phyloP scores from a whole-genome alignment of 345 rosid genomes.

The Aquilaria sinensis region DNA sequence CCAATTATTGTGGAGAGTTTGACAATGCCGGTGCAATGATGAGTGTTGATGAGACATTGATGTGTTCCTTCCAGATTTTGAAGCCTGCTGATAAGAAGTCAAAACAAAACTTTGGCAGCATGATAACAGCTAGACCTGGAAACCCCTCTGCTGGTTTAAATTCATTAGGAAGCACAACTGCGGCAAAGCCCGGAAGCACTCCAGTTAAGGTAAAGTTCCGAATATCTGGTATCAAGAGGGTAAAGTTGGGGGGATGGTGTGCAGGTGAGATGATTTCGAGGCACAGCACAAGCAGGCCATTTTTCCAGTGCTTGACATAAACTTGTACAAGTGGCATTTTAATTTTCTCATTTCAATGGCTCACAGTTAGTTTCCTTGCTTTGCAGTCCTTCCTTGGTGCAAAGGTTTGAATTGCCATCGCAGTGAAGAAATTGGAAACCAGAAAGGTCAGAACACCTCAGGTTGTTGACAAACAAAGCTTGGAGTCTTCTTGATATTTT shows the following conservation, averaged over 20 bases:
- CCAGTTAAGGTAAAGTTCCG: constrained; percentile 38
- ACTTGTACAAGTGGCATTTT: background rate
- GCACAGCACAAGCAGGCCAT: background rate
- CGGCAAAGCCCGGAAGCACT: constrained; percentile 37
- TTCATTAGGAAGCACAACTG: constrained; percentile 33
- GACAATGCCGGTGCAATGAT: constrained; percentile 76
- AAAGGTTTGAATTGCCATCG: constrained; percentile 28
- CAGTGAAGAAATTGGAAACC: constrained; percentile 6
- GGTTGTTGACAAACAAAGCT: constrained; percentile 16
- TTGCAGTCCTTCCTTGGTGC: constrained; percentile 54
- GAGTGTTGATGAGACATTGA: constrained; percentile 61
- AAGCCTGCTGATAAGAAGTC: constrained; percentile 61
- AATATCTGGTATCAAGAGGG: background rate
- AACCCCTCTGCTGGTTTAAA: constrained; percentile 31
- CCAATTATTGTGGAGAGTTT: constrained; percentile 87
- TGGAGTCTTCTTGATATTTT: constrained; percentile 20
- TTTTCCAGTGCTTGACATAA: constrained; percentile 2
- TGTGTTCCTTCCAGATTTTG: constrained; percentile 82
- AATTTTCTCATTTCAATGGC: constrained; percentile 2
- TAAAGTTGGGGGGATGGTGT: no score
- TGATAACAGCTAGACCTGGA: constrained; percentile 33
- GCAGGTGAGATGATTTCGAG: background rate
- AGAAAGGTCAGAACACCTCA: constrained; percentile 8
- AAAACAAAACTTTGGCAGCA: constrained; percentile 38
- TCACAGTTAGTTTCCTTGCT: background rate